A percentile compares a stretch with the other conserved stretches of the same genome.
Conservation (phyloP, 192 early-diverging fungal genomes). For the Allomyces macrogynus region DNA sequence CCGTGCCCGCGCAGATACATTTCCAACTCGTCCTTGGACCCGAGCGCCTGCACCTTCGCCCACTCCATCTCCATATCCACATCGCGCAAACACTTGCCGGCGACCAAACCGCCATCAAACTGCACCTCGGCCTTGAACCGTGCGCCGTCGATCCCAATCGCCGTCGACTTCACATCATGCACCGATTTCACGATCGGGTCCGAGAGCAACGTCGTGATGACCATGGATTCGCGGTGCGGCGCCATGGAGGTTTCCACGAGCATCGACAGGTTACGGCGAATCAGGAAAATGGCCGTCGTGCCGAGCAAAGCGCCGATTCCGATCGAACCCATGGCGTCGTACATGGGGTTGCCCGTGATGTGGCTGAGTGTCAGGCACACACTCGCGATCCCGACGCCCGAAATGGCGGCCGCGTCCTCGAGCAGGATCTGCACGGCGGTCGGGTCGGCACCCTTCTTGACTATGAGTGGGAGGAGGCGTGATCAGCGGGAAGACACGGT, state of each 20-base stretch:
- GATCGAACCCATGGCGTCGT: conserved; percentile 28
- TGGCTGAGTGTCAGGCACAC: conserved; percentile 19
- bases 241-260: conserved; percentile 23
- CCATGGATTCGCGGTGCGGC: conserved; percentile 9
- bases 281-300: conserved; percentile 21
- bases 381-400: conserved; percentile 29
- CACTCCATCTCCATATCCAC: conserved; percentile 8
- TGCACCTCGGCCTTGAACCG: conserved; percentile 40
- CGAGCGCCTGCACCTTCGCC: conserved; percentile 11
- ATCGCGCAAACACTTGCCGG: conserved; percentile 15
- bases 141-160: conserved; percentile 25
- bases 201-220: conserved; percentile 20
- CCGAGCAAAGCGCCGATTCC: conserved; percentile 23
- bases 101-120: conserved; percentile 29
- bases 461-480: too few species aligned
- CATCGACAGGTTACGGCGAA: conserved; percentile 23
- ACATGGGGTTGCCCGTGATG: conserved; percentile 13
- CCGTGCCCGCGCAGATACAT: conserved; percentile 22
- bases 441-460: too few species aligned
- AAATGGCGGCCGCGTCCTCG: conserved; percentile 22
- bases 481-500: too few species aligned
- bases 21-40: conserved; percentile 18
- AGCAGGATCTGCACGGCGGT: conserved; percentile 13
- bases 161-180: conserved; percentile 33
- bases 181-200: conserved; percentile 32